A percentile compares a stretch with the other conserved stretches of the same genome.
Evolutionary conservation across 805 yeast species (phyloP).

Genomic region (Sungouiozyma intestinalis): DNA sequence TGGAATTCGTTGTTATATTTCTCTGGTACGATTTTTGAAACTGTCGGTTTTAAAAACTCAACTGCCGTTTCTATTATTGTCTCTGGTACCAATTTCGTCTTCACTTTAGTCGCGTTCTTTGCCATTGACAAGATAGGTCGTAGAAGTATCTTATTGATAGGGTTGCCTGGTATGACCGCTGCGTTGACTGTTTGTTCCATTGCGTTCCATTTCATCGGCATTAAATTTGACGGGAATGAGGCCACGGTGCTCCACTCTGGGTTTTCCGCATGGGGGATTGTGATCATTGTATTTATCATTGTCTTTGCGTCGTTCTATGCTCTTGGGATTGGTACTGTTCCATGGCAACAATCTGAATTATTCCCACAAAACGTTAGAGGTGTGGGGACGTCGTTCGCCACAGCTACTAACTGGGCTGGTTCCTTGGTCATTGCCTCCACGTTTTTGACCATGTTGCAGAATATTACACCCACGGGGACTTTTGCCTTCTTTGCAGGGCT

Average conservation of each 20-base stretch:
- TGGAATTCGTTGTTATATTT: conserved; percentile 95
- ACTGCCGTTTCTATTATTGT: conserved; percentile 92
- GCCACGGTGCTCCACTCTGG: conserved; percentile 36
- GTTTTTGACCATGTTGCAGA: conserved; percentile 86
- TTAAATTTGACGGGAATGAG: conserved; percentile 41
- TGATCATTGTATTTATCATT: conserved; percentile 78
- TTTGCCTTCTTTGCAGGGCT: conserved; percentile 84
- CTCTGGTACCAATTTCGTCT: conserved; percentile 88
- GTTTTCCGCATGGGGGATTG: conserved; percentile 77
- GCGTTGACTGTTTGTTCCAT: conserved; percentile 74
- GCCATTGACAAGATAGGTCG: conserved; percentile 85
- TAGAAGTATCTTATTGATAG: conserved; percentile 62
- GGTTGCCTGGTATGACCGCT: conserved; percentile 78
- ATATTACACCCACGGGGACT: conserved; percentile 91
- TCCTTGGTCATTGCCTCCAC: conserved; percentile 84
- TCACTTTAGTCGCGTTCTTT: conserved; percentile 77
- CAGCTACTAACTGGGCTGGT: conserved; percentile 94
- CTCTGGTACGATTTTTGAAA: conserved; percentile 82
- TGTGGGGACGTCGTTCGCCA: conserved; percentile 80
- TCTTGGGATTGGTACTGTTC: conserved; percentile 91
- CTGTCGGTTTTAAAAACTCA: conserved; percentile 79
- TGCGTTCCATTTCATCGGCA: conserved; percentile 79
- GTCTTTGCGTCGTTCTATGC: conserved; percentile 84
- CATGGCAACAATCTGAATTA: conserved; percentile 96
- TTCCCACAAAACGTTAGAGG: conserved; percentile 93